Base-by-base conservation (phyloP, 768 basidiomycete species). In the Lactifluus piperatus region DNA sequence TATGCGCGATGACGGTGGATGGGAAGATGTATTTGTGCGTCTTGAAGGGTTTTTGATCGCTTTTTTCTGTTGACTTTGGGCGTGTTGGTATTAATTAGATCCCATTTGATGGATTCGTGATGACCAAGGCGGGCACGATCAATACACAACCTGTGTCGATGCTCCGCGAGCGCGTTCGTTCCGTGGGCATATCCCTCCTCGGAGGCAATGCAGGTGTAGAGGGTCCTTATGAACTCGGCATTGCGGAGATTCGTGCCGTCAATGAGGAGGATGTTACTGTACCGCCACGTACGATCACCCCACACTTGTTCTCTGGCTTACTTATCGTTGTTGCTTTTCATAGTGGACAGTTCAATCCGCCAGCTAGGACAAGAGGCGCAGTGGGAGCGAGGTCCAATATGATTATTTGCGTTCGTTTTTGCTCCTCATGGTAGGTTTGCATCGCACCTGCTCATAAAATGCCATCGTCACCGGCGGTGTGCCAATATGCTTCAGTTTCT, bases 151-250 rank as follows among this genome's bases (percentile, higher is more conserved):
- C 91, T 64, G 82, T 94, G 26, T 71, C 72, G 44, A 94, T 97
- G 86, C 78, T 82, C 68, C 78, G 81, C 14, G 84, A 89, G 51
- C 81, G 80, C 46, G 73, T 98, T 16, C 79, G 86, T 50, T 88
- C 88, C 5, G 77, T 97, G 18, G 94, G 94, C 1, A 86, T 97
- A 36, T 91, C 91, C 1, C 72, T 97, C 16, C 75, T 98, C 4
- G 94, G 93, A 13, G 90, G 91, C 2, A 91, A 89, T 55, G 84
- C 87, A 56, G 81, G 84, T 14, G 75, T 82, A 9, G 76, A 83
- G 43, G 93, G 93, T 2, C 74, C 75, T 27, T 95, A 88, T 66
- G 93, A 94, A 64, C 79, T 95, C 0, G 88, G 87, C 4, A 77
- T 94, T 46, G 88, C 91, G 64, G 83, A 81, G 2, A 88, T 95